Conservation (phyloP, 352 stramenopile genomes). For the Globisporangium yorkense region DNA sequence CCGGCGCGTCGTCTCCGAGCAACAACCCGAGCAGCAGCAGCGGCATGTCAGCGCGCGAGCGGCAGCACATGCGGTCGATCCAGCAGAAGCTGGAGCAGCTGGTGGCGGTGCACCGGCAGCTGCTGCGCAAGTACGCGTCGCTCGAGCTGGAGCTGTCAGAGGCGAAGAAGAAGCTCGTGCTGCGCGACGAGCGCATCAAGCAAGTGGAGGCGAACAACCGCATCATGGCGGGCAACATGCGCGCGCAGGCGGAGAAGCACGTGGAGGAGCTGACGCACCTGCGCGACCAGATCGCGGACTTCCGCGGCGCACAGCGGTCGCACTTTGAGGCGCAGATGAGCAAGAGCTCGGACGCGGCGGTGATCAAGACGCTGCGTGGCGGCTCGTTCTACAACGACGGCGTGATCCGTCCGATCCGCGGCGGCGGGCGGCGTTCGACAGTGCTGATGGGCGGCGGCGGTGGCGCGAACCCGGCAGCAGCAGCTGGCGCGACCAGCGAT, state of each 20-base stretch:
- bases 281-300: constrained; percentile 81
- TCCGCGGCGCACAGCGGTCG: constrained; percentile 67
- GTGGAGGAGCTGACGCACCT: constrained; percentile 84
- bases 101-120: constrained; percentile 84
- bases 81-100: constrained; percentile 90
- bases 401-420: constrained; percentile 71
- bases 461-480: constrained; percentile 4
- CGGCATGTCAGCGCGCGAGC: constrained; percentile 73
- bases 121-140: constrained; percentile 88
- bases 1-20: constrained; percentile 17
- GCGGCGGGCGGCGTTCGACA: constrained; percentile 59
- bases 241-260: constrained; percentile 83
- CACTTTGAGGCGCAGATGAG: constrained; percentile 71
- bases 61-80: constrained; percentile 85
- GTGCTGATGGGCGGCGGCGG: constrained; percentile 19
- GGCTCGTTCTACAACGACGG: constrained; percentile 61
- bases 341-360: constrained; percentile 25
- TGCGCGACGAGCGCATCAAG: constrained; percentile 89
- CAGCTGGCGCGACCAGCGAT: constrained; percentile 10
- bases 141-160: constrained; percentile 86
- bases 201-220: constrained; percentile 86
- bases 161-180: constrained; percentile 83
- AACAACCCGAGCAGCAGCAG: constrained; percentile 22
- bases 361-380: constrained; percentile 66
- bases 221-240: constrained; percentile 87